Evolutionary conservation across 257 asterid genomes (phyloP), one percentile per base, ranked within the genome.

Genomic region (Solanum chiquidenum): DNA sequence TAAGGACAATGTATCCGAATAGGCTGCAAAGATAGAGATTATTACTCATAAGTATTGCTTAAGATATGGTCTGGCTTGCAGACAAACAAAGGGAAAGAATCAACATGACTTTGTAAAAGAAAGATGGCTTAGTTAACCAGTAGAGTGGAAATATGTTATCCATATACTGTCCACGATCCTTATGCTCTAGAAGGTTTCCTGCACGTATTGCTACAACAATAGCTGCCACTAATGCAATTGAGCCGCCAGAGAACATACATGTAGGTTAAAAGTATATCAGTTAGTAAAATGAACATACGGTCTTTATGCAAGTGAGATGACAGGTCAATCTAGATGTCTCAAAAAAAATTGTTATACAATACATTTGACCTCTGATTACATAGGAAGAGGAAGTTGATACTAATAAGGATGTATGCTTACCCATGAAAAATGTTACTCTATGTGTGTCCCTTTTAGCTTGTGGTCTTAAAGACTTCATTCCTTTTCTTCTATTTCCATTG

Each of bases 211-310:
- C 2, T 86, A 91, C 84, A 35, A 88, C 20, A 16, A 94, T 88
- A 83, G 92, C 95, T 38, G 85, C 93, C 75, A 92, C 64, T 12
- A 96, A 94, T 5, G 98, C 96, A 68, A 93, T 88, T 9, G 98
- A 87, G 91, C 98, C 91, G 60, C 98, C 99, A 40, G 93, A 86
- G 86, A 94, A 93, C 49, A 96, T 88, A 82, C 98, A 98, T 93
- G 87, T 88, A 85, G 74, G 66, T 31, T 64, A 83, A 44, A 87
- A 66, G 77, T 69, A 49, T 23, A 31, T 16, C 35, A 49, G 49
- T 71, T 11, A 27, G 64, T 44, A 77, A 68, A 84, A 27, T 58
- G 71, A 60, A 52, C 33, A 62, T 7, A 60, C 20, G 86, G 38
- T 83, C 23, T 44, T 35, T 13, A 46, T 82, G 14, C 66, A 29